Evolutionary conservation across 2,329 filamentous ascomycete species (phyloP).

Genomic region (Aaosphaeria arxii): DNA sequence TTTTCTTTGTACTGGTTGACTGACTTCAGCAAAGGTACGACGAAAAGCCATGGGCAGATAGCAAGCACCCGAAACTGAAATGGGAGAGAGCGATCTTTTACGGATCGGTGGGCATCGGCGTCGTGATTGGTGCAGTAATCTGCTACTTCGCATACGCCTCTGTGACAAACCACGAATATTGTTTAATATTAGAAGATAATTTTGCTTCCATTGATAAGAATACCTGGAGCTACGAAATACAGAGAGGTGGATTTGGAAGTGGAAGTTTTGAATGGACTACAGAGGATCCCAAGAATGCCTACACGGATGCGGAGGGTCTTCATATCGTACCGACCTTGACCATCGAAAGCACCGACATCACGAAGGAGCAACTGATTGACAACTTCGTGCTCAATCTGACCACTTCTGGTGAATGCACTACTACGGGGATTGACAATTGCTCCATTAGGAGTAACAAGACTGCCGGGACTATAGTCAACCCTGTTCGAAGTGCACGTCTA

Average conservation of each 20-base stretch:
- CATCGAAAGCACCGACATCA: slow-evolving; percentile 61
- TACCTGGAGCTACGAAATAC: slow-evolving; percentile 70
- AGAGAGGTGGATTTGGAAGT: slow-evolving; percentile 71
- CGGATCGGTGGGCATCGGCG: slow-evolving; percentile 13
- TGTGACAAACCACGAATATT: slow-evolving; percentile 21
- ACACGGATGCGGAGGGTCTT: slow-evolving; percentile 64
- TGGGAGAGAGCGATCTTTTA: slow-evolving; percentile 20
- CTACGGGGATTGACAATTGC: slow-evolving; percentile 56
- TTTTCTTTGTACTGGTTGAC: not conserved
- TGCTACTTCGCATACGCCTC: slow-evolving; percentile 17
- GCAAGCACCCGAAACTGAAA: slow-evolving; percentile 17
- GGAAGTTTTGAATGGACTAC: slow-evolving; percentile 71
- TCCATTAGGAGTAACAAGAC: slow-evolving; percentile 71
- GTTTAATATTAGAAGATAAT: slow-evolving; percentile 53
- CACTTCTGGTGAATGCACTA: slow-evolving; percentile 62
- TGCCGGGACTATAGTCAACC: slow-evolving; percentile 71
- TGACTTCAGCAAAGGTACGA: slow-evolving; percentile 9
- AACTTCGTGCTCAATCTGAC: slow-evolving; percentile 20
- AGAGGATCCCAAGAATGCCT: slow-evolving; percentile 66
- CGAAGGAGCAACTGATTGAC: slow-evolving; percentile 62
- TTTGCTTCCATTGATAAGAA: slow-evolving; percentile 55
- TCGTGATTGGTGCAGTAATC: slow-evolving; percentile 17
- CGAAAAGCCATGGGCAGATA: slow-evolving; percentile 18
- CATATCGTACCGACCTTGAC: slow-evolving; percentile 73
- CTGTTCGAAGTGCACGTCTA: slow-evolving; percentile 71